Base-by-base conservation (phyloP, 2,329 filamentous ascomycete genomes). In the Coniochaeta prunicola region DNA sequence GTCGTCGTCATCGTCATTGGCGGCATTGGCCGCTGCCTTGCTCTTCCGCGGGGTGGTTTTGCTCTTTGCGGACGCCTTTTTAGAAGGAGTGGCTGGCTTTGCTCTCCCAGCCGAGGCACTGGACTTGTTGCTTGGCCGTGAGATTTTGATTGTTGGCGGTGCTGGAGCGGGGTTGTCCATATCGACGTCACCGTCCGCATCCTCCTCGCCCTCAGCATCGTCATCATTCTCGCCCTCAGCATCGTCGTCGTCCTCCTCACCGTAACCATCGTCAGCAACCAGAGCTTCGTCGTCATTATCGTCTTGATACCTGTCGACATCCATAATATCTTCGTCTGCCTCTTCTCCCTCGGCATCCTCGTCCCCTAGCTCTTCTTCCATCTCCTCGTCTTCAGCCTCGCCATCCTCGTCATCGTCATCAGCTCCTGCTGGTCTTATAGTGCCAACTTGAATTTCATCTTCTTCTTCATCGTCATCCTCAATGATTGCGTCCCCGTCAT, bases 141-240 rank as follows among this genome's bases (percentile, higher is more conserved):
- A 78, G 26, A 82, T 74, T 57, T 79, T 80, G 68, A 82, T 81
- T 17, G 76, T 74, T 4, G 74, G 74, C 2, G 70, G 67, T n/a
- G 69, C 71, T 21, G 71, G 68, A 5, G 69, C 65, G 13, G 72
- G 62, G 65, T 71, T 64, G 42, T 75, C 74, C 71, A 77, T 74
- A 55, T 78, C 76, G 68, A 82, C 75, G 58, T 83, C 81, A 36
- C 80, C 74, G 50, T 79, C 77, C n/a, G 74, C 77, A 60, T 79
- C 75, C 30, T 33, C 53, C 19, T 55, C 53, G 33, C 74, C 77
- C 56, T 78, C 76, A 17, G 73, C 76, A 57, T 80, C 78, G 48
- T 77, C 66, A 38, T 77, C 75, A 15, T 76, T 74, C 28, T 74
- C 75, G 61, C 67, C 73, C 58, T 73, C 73, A 24, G 65, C 69